Conservation (phyloP, 169 alveolate species). For the Cryptosporidium sp. region DNA sequence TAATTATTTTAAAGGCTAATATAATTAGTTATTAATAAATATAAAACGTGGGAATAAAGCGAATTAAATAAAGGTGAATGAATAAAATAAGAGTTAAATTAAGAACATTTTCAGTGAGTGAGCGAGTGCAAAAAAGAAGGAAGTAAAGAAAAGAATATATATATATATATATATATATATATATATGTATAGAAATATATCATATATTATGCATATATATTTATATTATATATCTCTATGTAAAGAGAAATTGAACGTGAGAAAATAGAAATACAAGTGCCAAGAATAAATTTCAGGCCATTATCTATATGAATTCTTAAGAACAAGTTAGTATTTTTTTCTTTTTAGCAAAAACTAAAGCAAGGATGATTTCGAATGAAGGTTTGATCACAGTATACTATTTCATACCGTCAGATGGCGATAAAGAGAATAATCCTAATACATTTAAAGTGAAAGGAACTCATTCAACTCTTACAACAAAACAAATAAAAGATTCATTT, state of each 20-base stretch:
- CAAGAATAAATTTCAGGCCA: not conserved
- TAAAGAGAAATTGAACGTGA: not conserved
- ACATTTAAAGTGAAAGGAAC: constrained; percentile 21
- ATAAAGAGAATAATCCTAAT: constrained; percentile 51
- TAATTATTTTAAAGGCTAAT: too few relatives aligned
- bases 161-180: too few relatives aligned
- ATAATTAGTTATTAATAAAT: too few relatives aligned
- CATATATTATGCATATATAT: too few relatives aligned
- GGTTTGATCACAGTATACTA: constrained; percentile 19
- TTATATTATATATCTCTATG: too few relatives aligned
- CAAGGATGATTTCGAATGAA: not conserved
- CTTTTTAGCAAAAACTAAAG: not conserved
- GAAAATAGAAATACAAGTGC: not conserved
- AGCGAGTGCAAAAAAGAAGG: too few relatives aligned
- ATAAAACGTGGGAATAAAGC: not conserved
- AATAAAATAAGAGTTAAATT: not conserved
- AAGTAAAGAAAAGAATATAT: too few relatives aligned
- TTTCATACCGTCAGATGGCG: constrained; percentile 69
- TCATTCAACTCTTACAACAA: constrained; percentile 11
- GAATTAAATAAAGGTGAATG: not conserved
- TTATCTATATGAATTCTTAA: not conserved
- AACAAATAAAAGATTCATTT: constrained; percentile 26
- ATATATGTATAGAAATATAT: too few relatives aligned
- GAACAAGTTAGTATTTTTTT: not conserved
- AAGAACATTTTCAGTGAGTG: too few relatives aligned